Conservation (phyloP, 208 protist species). For the Zelonia costaricensis region DNA sequence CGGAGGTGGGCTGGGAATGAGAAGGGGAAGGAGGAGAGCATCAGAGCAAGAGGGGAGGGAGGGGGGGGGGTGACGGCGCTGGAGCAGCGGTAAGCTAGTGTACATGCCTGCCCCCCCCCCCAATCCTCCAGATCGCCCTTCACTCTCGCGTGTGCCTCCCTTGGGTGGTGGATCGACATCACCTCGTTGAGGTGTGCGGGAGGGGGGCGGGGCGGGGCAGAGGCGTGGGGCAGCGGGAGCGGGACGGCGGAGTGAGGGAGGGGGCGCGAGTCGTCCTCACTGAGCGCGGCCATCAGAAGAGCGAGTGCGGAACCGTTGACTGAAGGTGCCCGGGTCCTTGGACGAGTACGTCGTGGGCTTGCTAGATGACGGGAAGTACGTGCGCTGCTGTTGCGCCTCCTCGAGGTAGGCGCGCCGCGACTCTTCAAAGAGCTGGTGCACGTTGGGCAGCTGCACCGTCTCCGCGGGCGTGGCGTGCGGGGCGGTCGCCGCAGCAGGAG, state of each 20-base stretch:
- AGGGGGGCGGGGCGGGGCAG: too few relatives aligned
- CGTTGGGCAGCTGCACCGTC: constrained; percentile 38
- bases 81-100: too few relatives aligned
- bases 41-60: background rate
- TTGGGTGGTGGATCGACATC: too few relatives aligned
- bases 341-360: constrained; percentile 27
- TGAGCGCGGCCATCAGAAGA: background rate
- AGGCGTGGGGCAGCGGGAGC: too few relatives aligned
- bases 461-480: background rate
- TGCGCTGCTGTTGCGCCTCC: constrained; percentile 53
- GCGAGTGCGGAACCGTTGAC: constrained; percentile 54
- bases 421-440: constrained; percentile 69
- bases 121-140: too few relatives aligned
- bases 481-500: background rate
- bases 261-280: background rate
- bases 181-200: too few relatives aligned
- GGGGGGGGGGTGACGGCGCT: too few relatives aligned
- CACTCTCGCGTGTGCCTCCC: too few relatives aligned
- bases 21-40: background rate
- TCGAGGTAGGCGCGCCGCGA: constrained; percentile 56
- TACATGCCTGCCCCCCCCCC: too few relatives aligned
- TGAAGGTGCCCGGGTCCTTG: constrained; percentile 66
- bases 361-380: constrained; percentile 36
- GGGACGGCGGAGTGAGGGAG: background rate
- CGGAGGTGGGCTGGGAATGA: too few relatives aligned